Evolutionary conservation across 768 basidiomycete species (phyloP).

Genomic region (Mycena leptocephala): DNA sequence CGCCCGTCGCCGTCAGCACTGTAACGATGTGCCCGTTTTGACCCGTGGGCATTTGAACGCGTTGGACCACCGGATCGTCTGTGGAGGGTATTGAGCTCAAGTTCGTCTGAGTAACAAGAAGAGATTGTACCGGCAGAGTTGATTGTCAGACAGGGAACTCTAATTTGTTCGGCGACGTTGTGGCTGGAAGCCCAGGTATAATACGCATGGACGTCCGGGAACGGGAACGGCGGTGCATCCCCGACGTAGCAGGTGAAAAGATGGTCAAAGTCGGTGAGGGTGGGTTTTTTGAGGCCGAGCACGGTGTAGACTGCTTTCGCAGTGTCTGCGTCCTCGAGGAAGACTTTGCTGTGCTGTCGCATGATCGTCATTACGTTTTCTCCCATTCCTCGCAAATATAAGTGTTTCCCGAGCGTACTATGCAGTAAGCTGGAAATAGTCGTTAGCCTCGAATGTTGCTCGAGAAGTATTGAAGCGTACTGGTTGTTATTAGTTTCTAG

Average conservation of each 20-base stretch:
- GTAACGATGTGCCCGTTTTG: slow-evolving; percentile 71
- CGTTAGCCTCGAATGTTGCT: neutral
- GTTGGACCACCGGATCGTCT: slow-evolving; percentile 85
- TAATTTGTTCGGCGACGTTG: slow-evolving; percentile 69
- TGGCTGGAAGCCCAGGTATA: slow-evolving; percentile 74
- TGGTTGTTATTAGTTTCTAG: slow-evolving; percentile 45
- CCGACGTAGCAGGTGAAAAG: slow-evolving; percentile 77
- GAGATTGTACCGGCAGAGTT: slow-evolving; percentile 61
- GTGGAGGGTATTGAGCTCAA: slow-evolving; percentile 20
- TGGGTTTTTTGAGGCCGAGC: slow-evolving; percentile 66
- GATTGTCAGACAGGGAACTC: slow-evolving; percentile 82
- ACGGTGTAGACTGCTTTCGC: slow-evolving; percentile 64
- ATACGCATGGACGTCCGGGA: slow-evolving; percentile 61
- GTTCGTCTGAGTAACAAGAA: neutral
- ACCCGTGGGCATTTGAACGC: slow-evolving; percentile 70
- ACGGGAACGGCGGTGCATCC: slow-evolving; percentile 68
- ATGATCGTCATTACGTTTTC: slow-evolving; percentile 76
- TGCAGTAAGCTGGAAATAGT: slow-evolving; percentile 63
- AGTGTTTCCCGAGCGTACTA: slow-evolving; percentile 66
- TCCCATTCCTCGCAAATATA: slow-evolving; percentile 90
- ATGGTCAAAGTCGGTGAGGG: slow-evolving; percentile 74
- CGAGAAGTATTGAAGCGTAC: slow-evolving; percentile 27
- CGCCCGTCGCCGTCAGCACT: slow-evolving; percentile 75
- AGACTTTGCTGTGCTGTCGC: slow-evolving; percentile 66
- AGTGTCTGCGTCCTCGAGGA: slow-evolving; percentile 63